Evolutionary conservation across 345 rosid species (phyloP), one percentile per base, ranked within the genome.

Genomic region (Populus nigra): DNA sequence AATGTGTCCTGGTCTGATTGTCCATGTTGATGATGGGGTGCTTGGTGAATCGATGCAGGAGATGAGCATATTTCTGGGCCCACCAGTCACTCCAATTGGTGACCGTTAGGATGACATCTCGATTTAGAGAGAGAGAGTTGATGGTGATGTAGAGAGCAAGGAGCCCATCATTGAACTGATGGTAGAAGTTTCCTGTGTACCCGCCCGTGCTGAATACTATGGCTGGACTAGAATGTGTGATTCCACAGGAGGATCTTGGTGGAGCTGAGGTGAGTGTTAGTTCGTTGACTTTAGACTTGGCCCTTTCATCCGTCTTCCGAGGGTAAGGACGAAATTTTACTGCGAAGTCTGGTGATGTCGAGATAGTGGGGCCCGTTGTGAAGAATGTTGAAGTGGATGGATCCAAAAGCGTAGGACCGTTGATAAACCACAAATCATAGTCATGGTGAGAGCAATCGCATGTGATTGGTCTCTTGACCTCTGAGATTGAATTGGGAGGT

Each of bases 281-380:
- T 63, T 87, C 88, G 55, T 80, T 75, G 79, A 87, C 78, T 27
- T 62, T 76, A 65, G 79, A 55, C 89, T 87, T 84, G 3, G 79
- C 76, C 11, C 3, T 2, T 47, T 75, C 12, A 27, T 89, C 89
- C 27, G 73, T 70, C 75, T 86, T 86, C 23, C 89, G 74, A 5
- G 89, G 87, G 75, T 86, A 82, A 1, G 90, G 92, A 29, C 47
- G 73, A 69, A 80, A 84, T 65, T 76, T 85, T 59, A 78, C 78
- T 23, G 61, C 76, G 31, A 25, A 65, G 39, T 25, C 33, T 10
- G 69, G 47, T 3, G 35, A 62, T n/a, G 72, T 47, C 5, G 36
- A 72, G 36, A 53, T 45, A 0, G 65, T 41, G 17, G 82, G 77
- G 61, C 18, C 76, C 49, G 69, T 1, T 16, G 77, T 53, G 75